These are phyloP conservation scores for Microbotryum silenes-acaulis DNA, from an alignment of 1,284 basidiomycete genomes.

Conservation along the genomic window DNA sequence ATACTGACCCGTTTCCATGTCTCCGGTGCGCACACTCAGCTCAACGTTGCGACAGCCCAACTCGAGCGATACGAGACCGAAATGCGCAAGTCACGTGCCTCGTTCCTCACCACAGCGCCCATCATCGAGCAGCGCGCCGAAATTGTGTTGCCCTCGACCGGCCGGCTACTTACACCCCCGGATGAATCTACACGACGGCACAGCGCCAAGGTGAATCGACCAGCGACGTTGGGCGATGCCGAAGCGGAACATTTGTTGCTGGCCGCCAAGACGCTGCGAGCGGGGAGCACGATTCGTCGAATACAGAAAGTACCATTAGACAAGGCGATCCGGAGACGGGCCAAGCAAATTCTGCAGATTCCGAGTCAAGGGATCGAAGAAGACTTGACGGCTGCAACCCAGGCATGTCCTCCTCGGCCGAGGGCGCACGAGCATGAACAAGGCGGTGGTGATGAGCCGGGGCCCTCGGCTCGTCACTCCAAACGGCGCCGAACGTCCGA, in stretches of 20 bases:
- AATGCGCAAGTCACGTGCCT: conserved; percentile 18
- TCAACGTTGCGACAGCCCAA: conserved; percentile 13
- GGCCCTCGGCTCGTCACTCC: no score
- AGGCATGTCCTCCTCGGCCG: no score
- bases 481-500: not conserved
- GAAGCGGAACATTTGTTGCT: conserved; percentile 43
- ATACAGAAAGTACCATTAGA: conserved; percentile 16
- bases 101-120: conserved; percentile 17
- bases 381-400: no score
- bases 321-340: conserved; percentile 9
- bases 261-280: conserved; percentile 36
- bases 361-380: not conserved
- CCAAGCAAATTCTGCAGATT: conserved; percentile 8
- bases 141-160: conserved; percentile 2
- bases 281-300: conserved; percentile 14
- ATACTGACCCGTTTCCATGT: not conserved
- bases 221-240: conserved; percentile 41
- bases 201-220: not conserved
- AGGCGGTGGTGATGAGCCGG: no score
- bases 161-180: not conserved
- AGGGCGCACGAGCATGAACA: no score
- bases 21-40: conserved; percentile 10
- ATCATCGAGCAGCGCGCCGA: conserved; percentile 18
- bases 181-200: not conserved
- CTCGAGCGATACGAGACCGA: conserved; percentile 12